Conservation (phyloP, 73 alveolate genomes). For the Paramecium pentaurelia region DNA sequence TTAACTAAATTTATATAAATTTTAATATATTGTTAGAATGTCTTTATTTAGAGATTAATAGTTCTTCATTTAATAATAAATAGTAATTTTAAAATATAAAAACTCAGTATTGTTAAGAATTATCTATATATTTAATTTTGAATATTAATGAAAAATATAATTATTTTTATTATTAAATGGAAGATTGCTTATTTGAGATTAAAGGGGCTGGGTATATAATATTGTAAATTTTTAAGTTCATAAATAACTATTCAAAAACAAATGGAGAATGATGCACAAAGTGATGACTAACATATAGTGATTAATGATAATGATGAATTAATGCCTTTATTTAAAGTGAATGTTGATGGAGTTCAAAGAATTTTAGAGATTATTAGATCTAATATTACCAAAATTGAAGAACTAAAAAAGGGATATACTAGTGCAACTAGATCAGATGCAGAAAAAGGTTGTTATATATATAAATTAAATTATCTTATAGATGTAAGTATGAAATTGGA, state of each 20-base stretch:
- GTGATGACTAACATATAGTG: not conserved
- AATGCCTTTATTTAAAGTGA: conserved; percentile 1
- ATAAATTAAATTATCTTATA: not conserved
- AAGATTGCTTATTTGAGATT: not conserved
- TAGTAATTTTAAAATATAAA: not conserved
- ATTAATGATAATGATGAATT: not conserved
- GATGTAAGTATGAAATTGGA: not conserved
- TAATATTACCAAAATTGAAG: not conserved
- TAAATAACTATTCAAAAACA: not conserved
- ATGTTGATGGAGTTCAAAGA: conserved; percentile 20
- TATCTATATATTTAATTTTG: not conserved
- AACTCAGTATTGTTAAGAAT: not conserved
- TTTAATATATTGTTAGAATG: not conserved
- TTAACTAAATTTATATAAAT: not conserved
- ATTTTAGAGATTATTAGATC: not conserved
- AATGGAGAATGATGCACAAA: not conserved
- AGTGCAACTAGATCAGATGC: not conserved
- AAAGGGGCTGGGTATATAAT: not conserved
- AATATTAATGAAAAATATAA: not conserved
- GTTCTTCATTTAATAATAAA: not conserved
- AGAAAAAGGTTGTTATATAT: not conserved
- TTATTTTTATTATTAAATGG: not conserved
- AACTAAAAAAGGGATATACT: not conserved
- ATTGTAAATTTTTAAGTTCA: not conserved
- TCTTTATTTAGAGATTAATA: not conserved